Evolutionary conservation across 495 filamentous ascomycete species (phyloP).

Genomic region (Aspergillus diversus): DNA sequence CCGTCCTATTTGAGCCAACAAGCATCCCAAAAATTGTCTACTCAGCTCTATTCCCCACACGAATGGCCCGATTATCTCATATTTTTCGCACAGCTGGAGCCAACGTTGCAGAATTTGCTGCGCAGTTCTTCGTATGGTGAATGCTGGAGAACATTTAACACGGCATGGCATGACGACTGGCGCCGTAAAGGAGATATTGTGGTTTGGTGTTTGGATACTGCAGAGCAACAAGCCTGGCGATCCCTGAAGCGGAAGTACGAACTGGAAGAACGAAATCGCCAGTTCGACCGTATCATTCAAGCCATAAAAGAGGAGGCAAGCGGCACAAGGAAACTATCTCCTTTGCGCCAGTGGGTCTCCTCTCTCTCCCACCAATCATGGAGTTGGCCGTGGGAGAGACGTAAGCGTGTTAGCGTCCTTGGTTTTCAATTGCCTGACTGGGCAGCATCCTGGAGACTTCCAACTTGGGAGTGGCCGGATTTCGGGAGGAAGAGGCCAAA

Average conservation of each 20-base stretch:
- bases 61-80: slow-evolving; percentile 65
- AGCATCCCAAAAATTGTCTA: slow-evolving; percentile 5
- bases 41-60: slow-evolving; percentile 24
- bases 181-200: slow-evolving; percentile 83
- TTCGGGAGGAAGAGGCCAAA: slow-evolving; percentile 20
- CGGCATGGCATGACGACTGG: slow-evolving; percentile 84
- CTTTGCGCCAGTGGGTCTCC: slow-evolving; percentile 27
- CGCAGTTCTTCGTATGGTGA: slow-evolving; percentile 62
- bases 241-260: slow-evolving; percentile 26
- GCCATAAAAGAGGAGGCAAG: slow-evolving; percentile 31
- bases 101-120: slow-evolving; percentile 50
- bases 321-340: slow-evolving; percentile 17
- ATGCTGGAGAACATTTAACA: slow-evolving; percentile 79
- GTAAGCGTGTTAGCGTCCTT: slow-evolving; percentile 16
- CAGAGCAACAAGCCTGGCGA: slow-evolving; percentile 42
- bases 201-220: slow-evolving; percentile 66
- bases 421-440: slow-evolving; percentile 22
- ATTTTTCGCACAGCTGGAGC: slow-evolving; percentile 67
- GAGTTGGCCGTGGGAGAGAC: slow-evolving; percentile 34
- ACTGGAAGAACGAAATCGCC: slow-evolving; percentile 35
- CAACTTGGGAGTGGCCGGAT: slow-evolving; percentile 22
- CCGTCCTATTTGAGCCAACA: slow-evolving; percentile 35
- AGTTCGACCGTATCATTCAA: slow-evolving; percentile 43
- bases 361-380: slow-evolving; percentile 16
- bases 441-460: slow-evolving; percentile 21